These are phyloP conservation scores for Helicostylum pulchrum DNA, from an alignment of 192 early-diverging fungal species.

Conservation along the genomic window DNA sequence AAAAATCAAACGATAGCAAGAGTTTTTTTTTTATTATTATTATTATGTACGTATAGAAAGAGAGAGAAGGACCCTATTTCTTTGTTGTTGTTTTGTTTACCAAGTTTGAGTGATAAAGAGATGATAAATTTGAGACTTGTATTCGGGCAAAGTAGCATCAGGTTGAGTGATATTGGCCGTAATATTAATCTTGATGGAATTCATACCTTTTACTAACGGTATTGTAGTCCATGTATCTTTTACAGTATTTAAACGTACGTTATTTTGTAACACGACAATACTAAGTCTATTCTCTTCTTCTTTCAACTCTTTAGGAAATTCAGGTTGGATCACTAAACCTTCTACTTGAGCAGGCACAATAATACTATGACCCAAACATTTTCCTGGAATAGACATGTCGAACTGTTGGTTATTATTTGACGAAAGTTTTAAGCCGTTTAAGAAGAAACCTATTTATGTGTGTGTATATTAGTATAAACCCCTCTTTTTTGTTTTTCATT, in stretches of 20 bases:
- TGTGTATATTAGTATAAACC: too few species aligned
- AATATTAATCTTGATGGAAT: slow-evolving; percentile 20
- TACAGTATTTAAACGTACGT: background rate
- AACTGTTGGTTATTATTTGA: slow-evolving; percentile 7
- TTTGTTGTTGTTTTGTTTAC: slow-evolving; percentile 16
- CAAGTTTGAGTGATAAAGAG: slow-evolving; percentile 36
- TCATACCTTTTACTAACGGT: slow-evolving; percentile 9
- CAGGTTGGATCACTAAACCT: slow-evolving; percentile 11
- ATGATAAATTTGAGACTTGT: slow-evolving; percentile 12
- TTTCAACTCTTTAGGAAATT: slow-evolving; percentile 4
- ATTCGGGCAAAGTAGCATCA: slow-evolving; percentile 6
- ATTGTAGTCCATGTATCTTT: slow-evolving; percentile 2
- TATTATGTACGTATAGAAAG: too few species aligned
- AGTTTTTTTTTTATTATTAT: too few species aligned
- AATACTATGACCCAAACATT: slow-evolving; percentile 25
- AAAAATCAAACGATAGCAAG: too few species aligned
- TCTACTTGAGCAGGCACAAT: slow-evolving; percentile 15
- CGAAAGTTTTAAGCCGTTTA: slow-evolving; percentile 3
- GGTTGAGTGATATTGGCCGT: slow-evolving; percentile 18
- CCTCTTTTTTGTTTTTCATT: too few species aligned
- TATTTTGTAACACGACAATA: slow-evolving; percentile 1
- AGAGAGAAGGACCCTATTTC: too few species aligned
- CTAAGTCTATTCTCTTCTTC: background rate
- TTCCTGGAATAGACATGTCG: background rate
- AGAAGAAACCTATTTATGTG: background rate